Evolutionary conservation across 202 grass and related monocot genomes (phyloP), one percentile per base, ranked within the genome.

Genomic region (Zoysia matrella): DNA sequence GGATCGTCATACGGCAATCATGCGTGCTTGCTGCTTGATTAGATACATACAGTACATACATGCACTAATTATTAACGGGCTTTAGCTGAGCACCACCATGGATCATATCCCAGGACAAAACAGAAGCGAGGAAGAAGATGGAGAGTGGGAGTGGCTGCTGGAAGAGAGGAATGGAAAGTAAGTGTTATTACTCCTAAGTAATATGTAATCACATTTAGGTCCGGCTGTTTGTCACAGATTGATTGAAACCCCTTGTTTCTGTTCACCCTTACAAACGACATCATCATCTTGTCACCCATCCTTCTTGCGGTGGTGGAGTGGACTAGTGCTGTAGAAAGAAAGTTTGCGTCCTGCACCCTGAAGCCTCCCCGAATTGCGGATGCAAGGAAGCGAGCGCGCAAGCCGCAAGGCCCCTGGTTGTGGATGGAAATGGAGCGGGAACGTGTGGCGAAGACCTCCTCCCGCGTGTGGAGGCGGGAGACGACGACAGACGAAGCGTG

Each of bases 151-250:
- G 45, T 68, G 72, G 79, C 68, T 16, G 62, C n/a, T 61, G 36
- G 16, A 66, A 68, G 44, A 67, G 6, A 65, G 3, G 6, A 52
- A 51, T 1, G 11, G 7, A 44, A 9, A 11, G 39, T 15, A 14
- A 54, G 12, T 54, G 11, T 61, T 61, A 36, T 61, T 36, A 36
- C 16, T 36, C 1, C 50, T 52, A 8, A 1, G n/a, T 78, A 48
- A 63, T 69, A 44, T 83, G 45, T 90, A 83, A 90, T 86, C 79
- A 90, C 83, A 90, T 65, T 86, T 70, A 70, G 48, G 54, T 83
- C 78, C 61, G 64, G 11, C 15, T 36, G 6, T 74, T 78, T 74
- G 1, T 47, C 41, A 56, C 8, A 15, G 30, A 36, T 36, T 36
- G 60, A 16, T n/a, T 6, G 4, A 72, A 8, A 39, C 47, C 67